Conservation (phyloP, 805 yeast genomes). For the Saccharomycopsis fermentans region DNA sequence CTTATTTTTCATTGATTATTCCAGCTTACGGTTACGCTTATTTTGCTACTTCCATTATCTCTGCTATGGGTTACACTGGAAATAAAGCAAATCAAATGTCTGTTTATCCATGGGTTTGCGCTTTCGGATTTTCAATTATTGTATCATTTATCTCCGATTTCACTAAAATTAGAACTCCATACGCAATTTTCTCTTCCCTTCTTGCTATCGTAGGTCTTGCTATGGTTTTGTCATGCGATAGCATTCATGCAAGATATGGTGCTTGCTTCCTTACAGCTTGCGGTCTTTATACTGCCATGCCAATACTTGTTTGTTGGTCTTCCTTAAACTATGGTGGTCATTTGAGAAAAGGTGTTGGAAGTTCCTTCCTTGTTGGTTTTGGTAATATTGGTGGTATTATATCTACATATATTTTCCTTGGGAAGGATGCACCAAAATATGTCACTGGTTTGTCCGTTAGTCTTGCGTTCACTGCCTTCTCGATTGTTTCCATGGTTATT, state of each 20-base stretch:
- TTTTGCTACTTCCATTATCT: constrained; percentile 60
- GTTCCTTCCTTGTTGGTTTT: constrained; percentile 57
- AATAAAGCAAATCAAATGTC: constrained; percentile 71
- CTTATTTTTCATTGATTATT: constrained; percentile 54
- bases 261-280: constrained; percentile 51
- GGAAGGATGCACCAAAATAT: constrained; percentile 49
- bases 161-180: constrained; percentile 35
- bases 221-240: constrained; percentile 37
- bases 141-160: constrained; percentile 57
- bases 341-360: constrained; percentile 45
- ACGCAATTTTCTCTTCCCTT: constrained; percentile 25
- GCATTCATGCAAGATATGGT: constrained; percentile 40
- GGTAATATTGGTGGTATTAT: constrained; percentile 69
- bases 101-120: constrained; percentile 75
- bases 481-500: constrained; percentile 27
- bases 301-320: constrained; percentile 56
- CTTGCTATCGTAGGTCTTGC: constrained; percentile 46
- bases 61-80: constrained; percentile 52
- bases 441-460: constrained; percentile 43
- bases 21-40: constrained; percentile 70
- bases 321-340: constrained; percentile 48
- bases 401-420: constrained; percentile 45
- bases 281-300: constrained; percentile 59
- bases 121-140: constrained; percentile 57
- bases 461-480: constrained; percentile 36